Evolutionary conservation across 306 rosid species (phyloP), one percentile per base, ranked within the genome.

Genomic region (Luffa acutangula): DNA sequence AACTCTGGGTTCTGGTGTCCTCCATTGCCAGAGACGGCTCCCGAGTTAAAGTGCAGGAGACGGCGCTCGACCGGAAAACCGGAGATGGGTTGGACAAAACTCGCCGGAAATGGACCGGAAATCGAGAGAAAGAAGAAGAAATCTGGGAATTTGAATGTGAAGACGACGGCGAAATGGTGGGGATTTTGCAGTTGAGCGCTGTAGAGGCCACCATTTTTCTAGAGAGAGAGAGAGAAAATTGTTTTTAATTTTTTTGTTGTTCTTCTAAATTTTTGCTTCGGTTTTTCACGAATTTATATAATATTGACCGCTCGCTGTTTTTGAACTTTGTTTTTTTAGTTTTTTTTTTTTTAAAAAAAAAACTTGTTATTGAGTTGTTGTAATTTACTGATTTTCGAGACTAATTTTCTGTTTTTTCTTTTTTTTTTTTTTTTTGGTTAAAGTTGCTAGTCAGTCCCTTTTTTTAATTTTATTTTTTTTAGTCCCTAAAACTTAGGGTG

Each of bases 31-130:
- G 67, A 42, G 81, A 39, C 52, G 90, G 20, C 77, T 91, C 91
- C 3, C 59, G 83, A 17, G 88, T 42, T 45, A 91, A 60, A 33
- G 94, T 80, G 80, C 97, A 91, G 69, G 89, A 83, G 67, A 90
- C 56, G 75, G 85, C 78, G 20, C 81, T 58, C 3, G 83, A 12
- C 52, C 17, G 6, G 20, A 77, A 6, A 74, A 75, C 13, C 48
- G 76, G 48, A 42, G 81, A 82, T 43, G 88, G 79, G 48, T 49
- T 82, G 80, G 89, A 11, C 33, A 82, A 36, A 79, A 85, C 46
- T 75, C 81, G 87, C 71, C 31, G 34, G 51, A 57, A 43, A 41
- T 85, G 75, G 81, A 85, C 82, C 45, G 87, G 82, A 2, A 87
- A 80, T 31, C 74, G 86, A 20, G 88, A 67, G 65, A 13, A 37